Evolutionary conservation across 164 flowering plant species (phyloP), one percentile per base, ranked within the genome.

Genomic region (Annona cherimola): DNA sequence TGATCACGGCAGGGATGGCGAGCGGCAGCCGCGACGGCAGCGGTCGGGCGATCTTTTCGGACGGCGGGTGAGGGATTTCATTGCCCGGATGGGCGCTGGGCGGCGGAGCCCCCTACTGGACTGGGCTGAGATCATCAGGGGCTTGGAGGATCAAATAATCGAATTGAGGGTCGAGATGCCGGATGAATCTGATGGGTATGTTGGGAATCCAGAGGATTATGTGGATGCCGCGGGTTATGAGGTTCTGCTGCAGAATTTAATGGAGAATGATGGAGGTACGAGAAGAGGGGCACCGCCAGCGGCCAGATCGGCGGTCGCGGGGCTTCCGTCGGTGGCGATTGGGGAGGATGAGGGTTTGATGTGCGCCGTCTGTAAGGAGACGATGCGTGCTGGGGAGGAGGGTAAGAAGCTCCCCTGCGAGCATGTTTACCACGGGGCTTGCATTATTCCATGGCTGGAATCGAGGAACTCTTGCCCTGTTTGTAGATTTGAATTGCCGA

Each of bases 231-330:
- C 88, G 5, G 96, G 86, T 2, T 91, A 88, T 73, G 92, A 93
- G 70, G 86, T 84, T 3, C 69, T 93, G 83, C 74, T 91, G 77
- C 97, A 88, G 79, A 86, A 86, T 69, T 74, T 93, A 69, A 92
- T 87, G 14, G 98, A 91, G 66, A 84, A 77, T 45, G 98, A 91
- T 42, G 80, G 81, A 1, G 76, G 77, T 16, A 84, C 83, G 0
- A 81, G 87, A 73, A 78, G 91, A 79, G 98, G 97, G 19, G 88
- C 97, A 0, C 98, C 98, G 1, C 93, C 96, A 0, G 95, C 98
- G 9, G 67, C 95, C 0, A 87, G 81, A 71, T 71, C 85, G 1
- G 91, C 85, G 0, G 76, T 93, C 0, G 74, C 69, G 16, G 84
- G 66, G 43, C 74, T 93, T 57, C 79, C 81, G 60, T 78, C 73